Conservation (phyloP, 2,329 filamentous ascomycete genomes). For the Madurella mycetomatis region DNA sequence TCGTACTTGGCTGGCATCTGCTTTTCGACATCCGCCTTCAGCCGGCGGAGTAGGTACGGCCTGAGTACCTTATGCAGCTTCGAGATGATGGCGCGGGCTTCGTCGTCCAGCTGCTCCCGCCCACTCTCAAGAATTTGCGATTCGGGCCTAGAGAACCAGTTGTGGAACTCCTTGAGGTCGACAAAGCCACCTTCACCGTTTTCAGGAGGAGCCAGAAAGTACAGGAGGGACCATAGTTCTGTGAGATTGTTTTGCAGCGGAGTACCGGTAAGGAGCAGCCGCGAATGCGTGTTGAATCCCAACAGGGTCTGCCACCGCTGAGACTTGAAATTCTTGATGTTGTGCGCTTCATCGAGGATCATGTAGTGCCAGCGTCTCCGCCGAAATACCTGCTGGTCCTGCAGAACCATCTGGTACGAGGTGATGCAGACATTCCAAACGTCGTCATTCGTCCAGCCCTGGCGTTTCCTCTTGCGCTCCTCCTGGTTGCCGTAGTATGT, state of each 20-base stretch:
- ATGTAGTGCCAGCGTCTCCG: conserved; percentile 94
- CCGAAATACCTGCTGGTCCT: conserved; percentile 92
- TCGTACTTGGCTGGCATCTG: conserved; percentile 99
- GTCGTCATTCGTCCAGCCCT: conserved; percentile 90
- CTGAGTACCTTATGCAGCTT: conserved; percentile 92
- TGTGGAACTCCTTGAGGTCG: conserved; percentile 90
- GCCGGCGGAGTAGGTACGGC: conserved; percentile 81
- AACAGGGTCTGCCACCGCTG: conserved; percentile 94
- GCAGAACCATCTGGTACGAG: conserved; percentile 91
- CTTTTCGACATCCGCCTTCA: conserved; percentile 97
- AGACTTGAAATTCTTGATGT: conserved; percentile 99
- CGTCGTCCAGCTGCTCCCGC: conserved; percentile 87
- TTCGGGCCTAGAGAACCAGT: conserved; percentile 92
- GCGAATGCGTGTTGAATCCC: conserved; percentile 84
- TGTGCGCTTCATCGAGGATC: conserved; percentile 96
- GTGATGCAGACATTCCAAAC: conserved; percentile 97
- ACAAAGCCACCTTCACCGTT: conserved; percentile 86
- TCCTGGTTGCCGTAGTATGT: conserved; percentile 95
- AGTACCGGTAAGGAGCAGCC: conserved; percentile 86
- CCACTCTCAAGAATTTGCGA: conserved; percentile 96
- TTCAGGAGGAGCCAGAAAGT: conserved; percentile 92
- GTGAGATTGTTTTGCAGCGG: conserved; percentile 96
- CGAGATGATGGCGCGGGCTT: conserved; percentile 83
- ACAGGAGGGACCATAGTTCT: conserved; percentile 93
- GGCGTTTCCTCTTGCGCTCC: conserved; percentile 84